These are phyloP conservation scores for Boletus fagicola DNA, from an alignment of 768 basidiomycete species.

Conservation along the genomic window DNA sequence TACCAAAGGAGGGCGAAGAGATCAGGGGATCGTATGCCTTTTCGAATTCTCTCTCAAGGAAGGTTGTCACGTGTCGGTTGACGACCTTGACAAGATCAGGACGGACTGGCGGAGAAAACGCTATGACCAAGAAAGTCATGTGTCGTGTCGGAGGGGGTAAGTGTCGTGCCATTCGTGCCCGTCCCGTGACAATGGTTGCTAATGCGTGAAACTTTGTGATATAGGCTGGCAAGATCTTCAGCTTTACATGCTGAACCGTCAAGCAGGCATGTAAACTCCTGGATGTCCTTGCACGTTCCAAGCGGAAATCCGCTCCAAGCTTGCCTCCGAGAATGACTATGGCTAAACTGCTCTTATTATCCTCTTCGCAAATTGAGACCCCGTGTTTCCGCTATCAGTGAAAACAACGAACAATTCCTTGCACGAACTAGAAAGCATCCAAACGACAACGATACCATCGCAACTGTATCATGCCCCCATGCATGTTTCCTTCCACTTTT, in stretches of 20 bases:
- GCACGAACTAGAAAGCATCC: slow-evolving; percentile 31
- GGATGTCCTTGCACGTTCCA: not conserved
- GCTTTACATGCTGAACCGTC: slow-evolving; percentile 73
- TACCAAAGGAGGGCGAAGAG: slow-evolving; percentile 74
- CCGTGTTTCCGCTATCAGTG: slow-evolving; percentile 13
- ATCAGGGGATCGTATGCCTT: slow-evolving; percentile 83
- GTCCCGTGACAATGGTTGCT: not conserved
- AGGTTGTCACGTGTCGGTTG: slow-evolving; percentile 75
- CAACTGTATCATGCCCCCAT: slow-evolving; percentile 27
- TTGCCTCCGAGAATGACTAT: not conserved
- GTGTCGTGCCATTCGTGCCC: slow-evolving; percentile 23
- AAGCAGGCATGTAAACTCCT: slow-evolving; percentile 54
- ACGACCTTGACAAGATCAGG: slow-evolving; percentile 70
- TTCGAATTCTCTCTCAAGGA: slow-evolving; percentile 67
- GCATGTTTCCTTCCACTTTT: slow-evolving; percentile 12
- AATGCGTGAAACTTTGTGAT: not conserved
- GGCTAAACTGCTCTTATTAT: not conserved
- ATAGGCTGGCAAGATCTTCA: slow-evolving; percentile 80
- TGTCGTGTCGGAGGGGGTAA: slow-evolving; percentile 84
- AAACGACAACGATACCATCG: slow-evolving; percentile 25
- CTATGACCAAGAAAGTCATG: slow-evolving; percentile 80
- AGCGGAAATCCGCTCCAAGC: not conserved
- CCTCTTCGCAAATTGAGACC: not conserved
- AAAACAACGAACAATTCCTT: slow-evolving; percentile 19
- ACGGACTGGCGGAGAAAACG: slow-evolving; percentile 38